Conservation (phyloP, 2,329 filamentous ascomycete species). For the Stenocarpella maydis region DNA sequence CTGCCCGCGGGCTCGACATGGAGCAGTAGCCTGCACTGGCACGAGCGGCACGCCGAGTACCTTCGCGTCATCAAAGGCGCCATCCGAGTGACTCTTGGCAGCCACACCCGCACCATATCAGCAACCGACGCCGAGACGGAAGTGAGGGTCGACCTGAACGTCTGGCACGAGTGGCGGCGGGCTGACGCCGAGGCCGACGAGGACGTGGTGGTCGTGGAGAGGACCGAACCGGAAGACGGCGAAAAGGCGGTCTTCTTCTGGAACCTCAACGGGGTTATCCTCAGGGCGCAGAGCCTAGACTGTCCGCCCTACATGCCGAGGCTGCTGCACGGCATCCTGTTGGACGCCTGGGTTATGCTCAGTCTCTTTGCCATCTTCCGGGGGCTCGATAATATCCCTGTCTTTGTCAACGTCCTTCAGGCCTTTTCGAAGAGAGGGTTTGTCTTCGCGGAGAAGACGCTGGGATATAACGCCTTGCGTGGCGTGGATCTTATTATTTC, state of each 20-base stretch:
- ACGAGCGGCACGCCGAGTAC: constrained; percentile 56
- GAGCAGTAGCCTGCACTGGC: constrained; percentile 60
- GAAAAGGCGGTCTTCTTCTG: constrained; percentile 58
- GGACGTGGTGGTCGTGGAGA: constrained; percentile 53
- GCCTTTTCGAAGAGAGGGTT: constrained; percentile 39
- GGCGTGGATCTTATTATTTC: constrained; percentile 24
- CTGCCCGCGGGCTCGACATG: constrained; percentile 53
- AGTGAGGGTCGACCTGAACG: constrained; percentile 47
- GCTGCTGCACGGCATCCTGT: constrained; percentile 34
- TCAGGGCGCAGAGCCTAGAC: constrained; percentile 38
- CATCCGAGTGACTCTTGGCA: constrained; percentile 41
- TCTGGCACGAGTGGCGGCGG: constrained; percentile 57
- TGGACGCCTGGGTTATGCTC: constrained; percentile 43
- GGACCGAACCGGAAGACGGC: constrained; percentile 55
- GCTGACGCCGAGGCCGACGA: constrained; percentile 43
- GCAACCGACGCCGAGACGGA: constrained; percentile 41
- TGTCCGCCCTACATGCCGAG: constrained; percentile 34
- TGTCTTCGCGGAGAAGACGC: constrained; percentile 37
- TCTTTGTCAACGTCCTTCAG: constrained; percentile 41
- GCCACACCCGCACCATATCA: constrained; percentile 34
- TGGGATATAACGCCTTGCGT: constrained; percentile 23
- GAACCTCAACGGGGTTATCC: constrained; percentile 55
- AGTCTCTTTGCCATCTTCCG: constrained; percentile 44
- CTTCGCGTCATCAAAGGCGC: constrained; percentile 51
- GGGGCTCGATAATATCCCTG: constrained; percentile 43